phyloP scores from a whole-genome alignment of 2,329 filamentous ascomycete species.

The Sporothrix curviconia region DNA sequence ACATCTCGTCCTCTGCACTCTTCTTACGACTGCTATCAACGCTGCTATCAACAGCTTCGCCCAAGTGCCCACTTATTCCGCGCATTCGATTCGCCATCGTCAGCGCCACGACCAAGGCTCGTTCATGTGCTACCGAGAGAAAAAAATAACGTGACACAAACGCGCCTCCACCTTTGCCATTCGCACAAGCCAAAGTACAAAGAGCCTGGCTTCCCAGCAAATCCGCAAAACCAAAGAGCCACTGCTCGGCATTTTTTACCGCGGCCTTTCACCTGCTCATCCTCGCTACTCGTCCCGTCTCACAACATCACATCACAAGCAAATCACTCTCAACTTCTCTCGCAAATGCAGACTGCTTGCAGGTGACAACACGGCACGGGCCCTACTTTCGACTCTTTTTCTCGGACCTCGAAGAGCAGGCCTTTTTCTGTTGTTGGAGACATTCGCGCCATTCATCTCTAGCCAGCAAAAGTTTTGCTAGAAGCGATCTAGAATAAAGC shows the following conservation, averaged over 20 bases:
- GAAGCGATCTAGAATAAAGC: slow-evolving; percentile 2
- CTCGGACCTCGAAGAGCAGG: not conserved
- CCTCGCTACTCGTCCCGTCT: not conserved
- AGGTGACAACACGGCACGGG: slow-evolving; percentile 10
- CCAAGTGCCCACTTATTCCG: slow-evolving; percentile 6
- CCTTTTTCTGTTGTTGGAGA: not conserved
- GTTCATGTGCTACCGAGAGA: slow-evolving; percentile 8
- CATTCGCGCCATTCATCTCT: not conserved
- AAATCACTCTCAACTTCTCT: not conserved
- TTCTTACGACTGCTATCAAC: not conserved
- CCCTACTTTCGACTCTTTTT: not conserved
- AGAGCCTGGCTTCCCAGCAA: slow-evolving; percentile 4
- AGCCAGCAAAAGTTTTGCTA: not conserved
- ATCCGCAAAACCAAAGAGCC: not conserved
- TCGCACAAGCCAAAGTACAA: slow-evolving; percentile 4
- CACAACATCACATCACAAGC: slow-evolving; percentile 5
- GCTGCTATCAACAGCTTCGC: not conserved
- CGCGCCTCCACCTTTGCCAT: not conserved
- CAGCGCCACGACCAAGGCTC: not conserved
- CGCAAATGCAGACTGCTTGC: slow-evolving; percentile 6
- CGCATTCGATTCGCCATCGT: slow-evolving; percentile 1
- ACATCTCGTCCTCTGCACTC: not conserved
- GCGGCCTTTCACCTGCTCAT: slow-evolving; percentile 5
- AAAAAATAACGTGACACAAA: not conserved
- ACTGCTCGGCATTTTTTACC: not conserved